phyloP scores from a whole-genome alignment of 73 alveolate genomes.

The Paramecium tetraurelia region DNA sequence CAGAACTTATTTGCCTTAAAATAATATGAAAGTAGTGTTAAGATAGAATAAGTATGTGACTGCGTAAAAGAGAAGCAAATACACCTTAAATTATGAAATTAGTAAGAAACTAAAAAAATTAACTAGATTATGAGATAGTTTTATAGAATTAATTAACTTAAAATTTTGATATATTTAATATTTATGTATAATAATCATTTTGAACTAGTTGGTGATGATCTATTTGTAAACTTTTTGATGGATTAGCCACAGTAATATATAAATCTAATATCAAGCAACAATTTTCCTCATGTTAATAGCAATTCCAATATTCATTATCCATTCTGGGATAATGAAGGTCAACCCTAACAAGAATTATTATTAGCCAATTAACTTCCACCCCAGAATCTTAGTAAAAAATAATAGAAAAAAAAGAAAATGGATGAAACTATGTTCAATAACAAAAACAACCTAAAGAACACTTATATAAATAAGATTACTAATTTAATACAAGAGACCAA shows the following conservation, averaged over 20 bases:
- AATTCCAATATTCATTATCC: neutral
- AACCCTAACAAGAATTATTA: neutral
- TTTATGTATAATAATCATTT: neutral
- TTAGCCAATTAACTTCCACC: neutral
- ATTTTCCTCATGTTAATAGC: neutral
- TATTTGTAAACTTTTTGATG: neutral
- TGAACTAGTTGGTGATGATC: constrained; percentile 13
- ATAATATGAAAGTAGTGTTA: neutral
- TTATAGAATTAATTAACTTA: neutral
- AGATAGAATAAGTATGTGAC: neutral
- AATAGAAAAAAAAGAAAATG: neutral
- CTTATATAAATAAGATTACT: constrained; percentile 52
- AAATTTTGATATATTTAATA: neutral
- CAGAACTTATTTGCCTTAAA: neutral
- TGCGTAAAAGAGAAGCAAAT: neutral
- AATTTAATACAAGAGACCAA: neutral
- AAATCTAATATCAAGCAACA: neutral
- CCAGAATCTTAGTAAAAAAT: neutral
- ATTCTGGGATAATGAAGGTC: neutral
- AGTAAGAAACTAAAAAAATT: neutral
- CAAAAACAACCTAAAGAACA: constrained; percentile 44
- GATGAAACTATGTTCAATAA: neutral
- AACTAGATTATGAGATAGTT: neutral
- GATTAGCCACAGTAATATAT: neutral
- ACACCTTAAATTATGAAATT: neutral